Evolutionary conservation across 352 stramenopile genomes (phyloP).

Genomic region (Globisporangium apiculatum): DNA sequence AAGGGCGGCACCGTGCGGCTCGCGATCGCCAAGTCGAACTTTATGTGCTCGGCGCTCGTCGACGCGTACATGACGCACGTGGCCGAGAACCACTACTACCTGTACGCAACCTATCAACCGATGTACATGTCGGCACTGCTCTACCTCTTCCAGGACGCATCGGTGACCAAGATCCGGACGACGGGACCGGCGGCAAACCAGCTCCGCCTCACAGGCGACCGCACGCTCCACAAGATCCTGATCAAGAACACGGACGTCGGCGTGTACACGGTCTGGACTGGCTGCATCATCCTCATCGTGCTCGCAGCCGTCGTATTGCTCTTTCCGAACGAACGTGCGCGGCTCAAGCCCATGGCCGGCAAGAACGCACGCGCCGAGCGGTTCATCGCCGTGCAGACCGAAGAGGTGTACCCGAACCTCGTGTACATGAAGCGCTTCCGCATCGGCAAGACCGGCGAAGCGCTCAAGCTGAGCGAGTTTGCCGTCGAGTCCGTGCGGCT

Average conservation of each 20-base stretch:
- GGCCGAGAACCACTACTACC: slow-evolving; percentile 32
- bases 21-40: background rate
- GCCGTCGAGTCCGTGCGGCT: slow-evolving; percentile 49
- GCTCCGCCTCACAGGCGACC: slow-evolving; percentile 9
- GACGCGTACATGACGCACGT: slow-evolving; percentile 43
- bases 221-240: slow-evolving; percentile 29
- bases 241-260: slow-evolving; percentile 57
- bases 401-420: slow-evolving; percentile 66
- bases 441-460: slow-evolving; percentile 60
- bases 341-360: slow-evolving; percentile 34
- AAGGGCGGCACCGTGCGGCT: background rate
- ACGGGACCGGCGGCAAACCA: background rate
- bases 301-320: slow-evolving; percentile 42
- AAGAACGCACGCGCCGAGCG: slow-evolving; percentile 51
- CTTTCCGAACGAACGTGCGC: slow-evolving; percentile 46
- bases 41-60: slow-evolving; percentile 13
- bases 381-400: slow-evolving; percentile 60
- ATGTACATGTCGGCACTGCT: slow-evolving; percentile 44
- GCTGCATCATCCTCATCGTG: slow-evolving; percentile 16
- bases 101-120: slow-evolving; percentile 28
- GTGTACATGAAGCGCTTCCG: slow-evolving; percentile 76
- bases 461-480: slow-evolving; percentile 72
- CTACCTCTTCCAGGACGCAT: slow-evolving; percentile 43
- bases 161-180: slow-evolving; percentile 18
- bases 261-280: slow-evolving; percentile 28